A percentile compares a stretch with the other conserved stretches of the same genome.
phyloP scores from a whole-genome alignment of 2,329 filamentous ascomycete species.

The Phoma sp. region DNA sequence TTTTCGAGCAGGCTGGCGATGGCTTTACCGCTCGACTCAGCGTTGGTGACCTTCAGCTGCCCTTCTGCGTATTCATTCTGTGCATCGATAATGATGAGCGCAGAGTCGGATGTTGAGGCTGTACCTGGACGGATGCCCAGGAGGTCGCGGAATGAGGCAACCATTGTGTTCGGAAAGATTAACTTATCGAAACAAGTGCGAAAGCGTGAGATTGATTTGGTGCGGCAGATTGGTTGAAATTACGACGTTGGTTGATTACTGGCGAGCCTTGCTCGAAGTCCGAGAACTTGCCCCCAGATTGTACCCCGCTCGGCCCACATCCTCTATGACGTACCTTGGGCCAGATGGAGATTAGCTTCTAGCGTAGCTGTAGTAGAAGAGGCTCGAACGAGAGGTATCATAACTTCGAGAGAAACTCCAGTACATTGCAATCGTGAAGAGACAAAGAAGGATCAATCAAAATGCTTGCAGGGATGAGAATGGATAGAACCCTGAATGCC shows the following conservation, averaged over 20 bases:
- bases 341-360: conserved; percentile 9
- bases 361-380: neutral
- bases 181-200: neutral
- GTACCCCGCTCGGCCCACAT: conserved; percentile 12
- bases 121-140: conserved; percentile 63
- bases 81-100: conserved; percentile 72
- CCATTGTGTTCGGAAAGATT: conserved; percentile 7
- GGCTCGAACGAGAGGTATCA: neutral
- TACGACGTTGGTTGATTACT: neutral
- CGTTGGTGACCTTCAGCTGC: conserved; percentile 62
- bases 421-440: no score
- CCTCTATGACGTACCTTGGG: conserved; percentile 9
- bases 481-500: neutral
- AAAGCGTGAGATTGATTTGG: neutral
- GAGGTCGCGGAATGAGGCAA: conserved; percentile 57
- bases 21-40: conserved; percentile 60
- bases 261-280: neutral
- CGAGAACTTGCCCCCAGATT: neutral
- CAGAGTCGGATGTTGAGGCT: conserved; percentile 64
- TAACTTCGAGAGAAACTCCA: no score
- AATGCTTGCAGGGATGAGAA: neutral
- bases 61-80: conserved; percentile 73
- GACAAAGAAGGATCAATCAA: neutral
- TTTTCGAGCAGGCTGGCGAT: conserved; percentile 64
- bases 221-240: neutral